Conservation (phyloP, 345 rosid genomes). For the Turnera subulata region DNA sequence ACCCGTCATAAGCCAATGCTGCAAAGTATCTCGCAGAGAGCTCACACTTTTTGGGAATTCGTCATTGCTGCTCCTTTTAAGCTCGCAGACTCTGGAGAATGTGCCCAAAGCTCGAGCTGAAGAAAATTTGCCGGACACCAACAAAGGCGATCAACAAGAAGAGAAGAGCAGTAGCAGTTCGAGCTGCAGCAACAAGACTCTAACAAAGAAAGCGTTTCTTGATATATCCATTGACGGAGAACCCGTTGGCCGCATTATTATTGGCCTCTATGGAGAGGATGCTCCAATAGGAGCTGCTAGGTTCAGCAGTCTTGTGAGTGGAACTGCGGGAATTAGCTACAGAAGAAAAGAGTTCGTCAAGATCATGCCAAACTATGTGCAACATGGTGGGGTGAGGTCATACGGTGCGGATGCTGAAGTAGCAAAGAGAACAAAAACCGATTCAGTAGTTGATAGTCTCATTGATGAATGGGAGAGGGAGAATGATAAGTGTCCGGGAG, state of each 20-base stretch:
- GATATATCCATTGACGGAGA: slow-evolving; percentile 74
- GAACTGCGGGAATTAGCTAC: slow-evolving; percentile 80
- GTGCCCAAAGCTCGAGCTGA: slow-evolving; percentile 35
- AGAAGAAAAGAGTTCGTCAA: slow-evolving; percentile 83
- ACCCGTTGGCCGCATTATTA: slow-evolving; percentile 58
- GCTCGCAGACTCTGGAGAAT: slow-evolving; percentile 37
- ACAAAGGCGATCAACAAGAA: slow-evolving; percentile 9
- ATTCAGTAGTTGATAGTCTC: slow-evolving; percentile 38
- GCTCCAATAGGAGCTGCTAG: slow-evolving; percentile 62
- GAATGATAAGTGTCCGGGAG: slow-evolving; percentile 39
- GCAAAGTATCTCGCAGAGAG: slow-evolving; percentile 58
- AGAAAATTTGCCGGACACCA: slow-evolving; percentile 19
- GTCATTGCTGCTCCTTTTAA: slow-evolving; percentile 57
- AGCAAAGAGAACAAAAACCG: slow-evolving; percentile 46
- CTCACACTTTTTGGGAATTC: slow-evolving; percentile 43
- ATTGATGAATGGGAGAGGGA: slow-evolving; percentile 62
- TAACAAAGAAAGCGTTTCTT: slow-evolving; percentile 56
- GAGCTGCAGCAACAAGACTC: slow-evolving; percentile 32
- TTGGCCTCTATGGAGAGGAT: slow-evolving; percentile 62
- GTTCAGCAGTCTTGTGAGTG: slow-evolving; percentile 63
- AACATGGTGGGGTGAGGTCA: slow-evolving; percentile 86
- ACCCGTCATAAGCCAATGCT: slow-evolving; percentile 21
- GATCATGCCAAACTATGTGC: slow-evolving; percentile 77
- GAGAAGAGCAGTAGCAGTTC: slow-evolving; percentile 9
- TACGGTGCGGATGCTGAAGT: slow-evolving; percentile 77